These are phyloP conservation scores for Rhytidiadelphus loreus DNA, from an alignment of 225 moss, liverwort and hornwort species.

Conservation along the genomic window DNA sequence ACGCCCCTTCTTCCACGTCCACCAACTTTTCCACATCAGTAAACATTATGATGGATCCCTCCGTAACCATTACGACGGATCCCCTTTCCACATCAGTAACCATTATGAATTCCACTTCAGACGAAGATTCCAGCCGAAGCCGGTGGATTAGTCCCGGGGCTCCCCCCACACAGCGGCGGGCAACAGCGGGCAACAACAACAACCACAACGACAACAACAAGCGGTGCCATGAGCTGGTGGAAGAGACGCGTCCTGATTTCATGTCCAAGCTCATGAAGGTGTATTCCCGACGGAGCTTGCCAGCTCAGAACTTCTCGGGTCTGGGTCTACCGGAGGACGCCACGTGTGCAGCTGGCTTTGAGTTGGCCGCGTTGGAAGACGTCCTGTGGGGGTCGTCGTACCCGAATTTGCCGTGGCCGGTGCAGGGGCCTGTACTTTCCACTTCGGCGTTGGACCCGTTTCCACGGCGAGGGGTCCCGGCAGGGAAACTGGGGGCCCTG, in stretches of 20 bases:
- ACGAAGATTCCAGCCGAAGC: constrained; percentile 15
- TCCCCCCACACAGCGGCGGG: neutral
- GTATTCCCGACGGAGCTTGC: neutral
- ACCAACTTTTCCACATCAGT: neutral
- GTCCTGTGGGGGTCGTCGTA: neutral
- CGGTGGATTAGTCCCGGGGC: neutral
- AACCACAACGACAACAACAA: neutral
- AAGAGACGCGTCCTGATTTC: neutral
- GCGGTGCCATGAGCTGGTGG: neutral
- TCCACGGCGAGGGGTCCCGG: neutral
- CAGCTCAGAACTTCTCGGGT: neutral
- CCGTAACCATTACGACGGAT: neutral
- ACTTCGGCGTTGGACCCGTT: neutral
- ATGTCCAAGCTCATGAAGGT: neutral
- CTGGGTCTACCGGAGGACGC: neutral
- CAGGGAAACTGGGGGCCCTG: neutral
- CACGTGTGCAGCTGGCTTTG: neutral
- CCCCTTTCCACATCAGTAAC: neutral
- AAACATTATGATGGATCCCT: neutral
- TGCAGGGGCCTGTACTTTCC: neutral
- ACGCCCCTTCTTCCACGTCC: neutral
- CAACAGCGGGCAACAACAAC: neutral
- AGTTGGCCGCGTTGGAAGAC: neutral
- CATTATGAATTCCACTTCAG: neutral
- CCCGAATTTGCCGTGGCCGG: neutral